Evolutionary conservation across 768 basidiomycete genomes (phyloP).

Genomic region (Leccinum variicolor): DNA sequence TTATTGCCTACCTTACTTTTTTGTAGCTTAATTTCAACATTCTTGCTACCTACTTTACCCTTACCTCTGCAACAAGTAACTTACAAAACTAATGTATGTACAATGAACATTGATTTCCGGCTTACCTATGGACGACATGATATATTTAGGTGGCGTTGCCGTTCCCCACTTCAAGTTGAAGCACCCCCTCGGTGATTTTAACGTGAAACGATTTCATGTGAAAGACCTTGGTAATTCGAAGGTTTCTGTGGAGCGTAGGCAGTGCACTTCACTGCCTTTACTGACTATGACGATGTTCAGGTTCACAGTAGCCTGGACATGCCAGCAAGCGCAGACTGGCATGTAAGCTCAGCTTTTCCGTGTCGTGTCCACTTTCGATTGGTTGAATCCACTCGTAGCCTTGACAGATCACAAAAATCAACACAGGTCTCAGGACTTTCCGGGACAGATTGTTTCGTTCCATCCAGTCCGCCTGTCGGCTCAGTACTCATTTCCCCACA

Average conservation of each 20-base stretch:
- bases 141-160: too few species aligned
- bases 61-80: too few species aligned
- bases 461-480: not conserved
- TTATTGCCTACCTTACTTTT: too few species aligned
- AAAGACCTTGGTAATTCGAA: not conserved
- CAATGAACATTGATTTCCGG: too few species aligned
- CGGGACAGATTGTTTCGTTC: not conserved
- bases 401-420: not conserved
- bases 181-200: not conserved
- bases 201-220: not conserved
- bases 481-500: not conserved
- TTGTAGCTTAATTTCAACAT: too few species aligned
- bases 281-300: too few species aligned
- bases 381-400: not conserved
- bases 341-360: not conserved
- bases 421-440: not conserved
- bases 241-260: not conserved
- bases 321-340: not conserved
- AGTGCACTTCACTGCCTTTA: not conserved
- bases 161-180: too few species aligned
- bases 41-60: not conserved
- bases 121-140: too few species aligned
- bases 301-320: too few species aligned
- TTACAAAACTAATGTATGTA: too few species aligned
- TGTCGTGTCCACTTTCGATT: not conserved